These are phyloP conservation scores for Wickerhamomyces canadensis DNA, from an alignment of 805 yeast species.

Conservation along the genomic window DNA sequence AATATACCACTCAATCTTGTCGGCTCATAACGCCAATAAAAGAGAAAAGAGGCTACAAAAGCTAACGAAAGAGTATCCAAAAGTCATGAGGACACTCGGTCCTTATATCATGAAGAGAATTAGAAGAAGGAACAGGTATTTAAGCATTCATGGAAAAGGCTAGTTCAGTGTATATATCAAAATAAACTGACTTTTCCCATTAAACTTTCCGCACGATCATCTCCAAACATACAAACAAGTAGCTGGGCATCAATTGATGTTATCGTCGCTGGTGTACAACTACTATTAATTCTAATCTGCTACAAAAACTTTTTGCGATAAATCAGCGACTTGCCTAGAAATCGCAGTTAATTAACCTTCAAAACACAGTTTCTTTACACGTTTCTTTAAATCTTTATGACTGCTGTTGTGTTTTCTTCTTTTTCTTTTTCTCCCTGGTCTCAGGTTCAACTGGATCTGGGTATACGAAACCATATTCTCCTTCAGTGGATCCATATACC, in stretches of 20 bases:
- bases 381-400: too few species aligned
- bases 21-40: conserved; percentile 6
- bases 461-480: conserved; percentile 17
- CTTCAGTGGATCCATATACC: conserved; percentile 53
- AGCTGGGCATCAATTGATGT: too few species aligned
- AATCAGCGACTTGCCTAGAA: too few species aligned
- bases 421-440: conserved; percentile 7
- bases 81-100: conserved; percentile 23
- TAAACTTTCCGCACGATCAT: too few species aligned
- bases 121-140: conserved; percentile 16
- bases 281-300: too few species aligned
- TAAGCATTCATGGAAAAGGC: conserved; percentile 15
- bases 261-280: too few species aligned
- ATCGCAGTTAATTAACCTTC: too few species aligned
- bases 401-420: conserved; percentile 7
- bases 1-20: conserved; percentile 21
- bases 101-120: conserved; percentile 19
- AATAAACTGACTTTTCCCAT: neutral
- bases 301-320: too few species aligned
- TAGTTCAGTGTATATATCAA: neutral
- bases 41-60: conserved; percentile 10
- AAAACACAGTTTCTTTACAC: too few species aligned
- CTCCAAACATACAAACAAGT: too few species aligned
- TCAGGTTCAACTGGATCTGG: conserved; percentile 14
- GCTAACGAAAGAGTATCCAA: conserved; percentile 24